phyloP scores from a whole-genome alignment of 495 filamentous ascomycete species.

The Xylaria castorea region DNA sequence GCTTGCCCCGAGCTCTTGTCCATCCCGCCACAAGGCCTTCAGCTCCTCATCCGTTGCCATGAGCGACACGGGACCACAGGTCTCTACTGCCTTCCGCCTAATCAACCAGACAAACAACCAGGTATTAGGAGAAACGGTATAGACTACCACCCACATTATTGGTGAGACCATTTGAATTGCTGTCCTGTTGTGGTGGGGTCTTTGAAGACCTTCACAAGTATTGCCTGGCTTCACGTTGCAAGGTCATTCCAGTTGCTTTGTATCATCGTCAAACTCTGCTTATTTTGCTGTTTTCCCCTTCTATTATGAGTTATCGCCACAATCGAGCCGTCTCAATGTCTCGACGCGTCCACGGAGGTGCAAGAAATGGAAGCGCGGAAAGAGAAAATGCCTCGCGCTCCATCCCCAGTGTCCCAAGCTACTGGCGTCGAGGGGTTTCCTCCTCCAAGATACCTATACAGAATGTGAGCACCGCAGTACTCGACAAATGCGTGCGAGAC shows the following conservation, averaged over 20 bases:
- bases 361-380: neutral
- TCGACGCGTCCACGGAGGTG: neutral
- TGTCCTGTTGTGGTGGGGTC: neutral
- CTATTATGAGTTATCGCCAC: neutral
- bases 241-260: neutral
- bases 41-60: neutral
- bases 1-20: neutral
- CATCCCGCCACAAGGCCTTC: neutral
- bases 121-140: neutral
- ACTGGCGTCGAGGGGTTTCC: neutral
- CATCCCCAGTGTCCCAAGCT: neutral
- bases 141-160: neutral
- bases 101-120: neutral
- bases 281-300: neutral
- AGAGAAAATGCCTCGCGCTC: neutral
- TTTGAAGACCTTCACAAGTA: neutral
- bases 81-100: neutral
- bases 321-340: slow-evolving; percentile 1
- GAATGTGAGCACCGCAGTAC: neutral
- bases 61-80: neutral
- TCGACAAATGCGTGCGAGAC: neutral
- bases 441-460: neutral
- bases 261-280: neutral
- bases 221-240: neutral
- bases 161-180: neutral